phyloP scores from a whole-genome alignment of 2,329 filamentous ascomycete genomes.

The Neopestalotiopsis rosae region DNA sequence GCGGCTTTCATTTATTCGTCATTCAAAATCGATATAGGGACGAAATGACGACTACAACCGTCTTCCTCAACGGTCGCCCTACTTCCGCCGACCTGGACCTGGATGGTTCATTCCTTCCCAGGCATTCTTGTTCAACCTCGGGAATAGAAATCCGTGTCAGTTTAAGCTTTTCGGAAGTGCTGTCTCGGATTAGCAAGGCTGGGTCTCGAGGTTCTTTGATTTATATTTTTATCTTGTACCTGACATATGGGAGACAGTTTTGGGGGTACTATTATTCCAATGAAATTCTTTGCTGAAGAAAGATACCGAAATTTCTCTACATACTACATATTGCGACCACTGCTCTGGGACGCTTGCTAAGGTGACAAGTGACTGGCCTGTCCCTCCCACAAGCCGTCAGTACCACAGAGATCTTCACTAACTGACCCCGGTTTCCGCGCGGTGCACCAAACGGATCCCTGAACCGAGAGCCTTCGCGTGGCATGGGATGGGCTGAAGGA shows the following conservation, averaged over 20 bases:
- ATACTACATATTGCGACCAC: too few species aligned
- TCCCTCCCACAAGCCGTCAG: background rate
- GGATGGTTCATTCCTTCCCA: background rate
- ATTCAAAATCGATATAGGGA: too few species aligned
- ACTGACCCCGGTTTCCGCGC: background rate
- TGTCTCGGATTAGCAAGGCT: slow-evolving; percentile 14
- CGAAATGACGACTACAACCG: too few species aligned
- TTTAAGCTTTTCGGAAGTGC: slow-evolving; percentile 7
- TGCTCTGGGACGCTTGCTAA: too few species aligned
- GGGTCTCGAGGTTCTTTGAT: background rate
- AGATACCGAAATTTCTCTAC: background rate
- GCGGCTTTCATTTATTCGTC: too few species aligned
- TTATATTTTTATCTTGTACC: background rate
- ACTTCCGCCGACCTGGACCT: slow-evolving; percentile 15
- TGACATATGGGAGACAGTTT: background rate
- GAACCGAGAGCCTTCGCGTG: background rate
- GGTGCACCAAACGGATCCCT: background rate
- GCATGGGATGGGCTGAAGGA: slow-evolving; percentile 3
- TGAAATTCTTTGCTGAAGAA: background rate
- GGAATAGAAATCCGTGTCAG: slow-evolving; percentile 11
- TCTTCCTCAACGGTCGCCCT: background rate
- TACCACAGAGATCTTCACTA: background rate
- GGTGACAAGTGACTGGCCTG: background rate
- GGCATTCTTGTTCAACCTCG: slow-evolving; percentile 2
- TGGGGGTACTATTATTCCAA: too few species aligned